Evolutionary conservation across 2,329 filamentous ascomycete species (phyloP), one percentile per base, ranked within the genome.

Genomic region (Xylaria sp.): DNA sequence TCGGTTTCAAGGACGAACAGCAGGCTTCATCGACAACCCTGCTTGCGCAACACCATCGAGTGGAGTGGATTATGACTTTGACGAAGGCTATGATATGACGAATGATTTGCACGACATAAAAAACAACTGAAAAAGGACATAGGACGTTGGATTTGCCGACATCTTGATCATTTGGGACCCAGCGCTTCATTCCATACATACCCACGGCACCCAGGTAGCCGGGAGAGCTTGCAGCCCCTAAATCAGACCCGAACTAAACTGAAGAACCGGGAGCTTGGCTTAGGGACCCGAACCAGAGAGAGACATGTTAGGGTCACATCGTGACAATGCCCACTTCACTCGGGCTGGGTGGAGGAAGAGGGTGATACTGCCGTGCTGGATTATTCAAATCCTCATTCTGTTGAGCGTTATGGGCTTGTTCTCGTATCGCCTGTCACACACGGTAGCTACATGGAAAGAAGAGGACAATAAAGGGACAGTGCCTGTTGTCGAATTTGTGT

Each of bases 281-380:
- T 2, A 28, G 23, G 37, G 37, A 52, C 3, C 46, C 37, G 50
- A 6, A 47, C 28, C 19, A 43, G 42, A 65, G 49, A 31, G 9
- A 9, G 9, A 31, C 21, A 77, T 73, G 67, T 77, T 79, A 70
- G 79, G 76, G 49, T 78, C 74, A 45, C 81, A 84, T 63, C 78
- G 82, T 65, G 78, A 84, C 37, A 82, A 85, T 65, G 81, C 81
- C 28, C 80, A 84, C 61, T 86, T 84, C 65, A 78, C 78, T 59
- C 79, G 82, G 31, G 80, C 84, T 15, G 76, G 77, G 71, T 87
- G 85, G 85, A 78, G 78, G 56, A 75, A 79, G 59, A 69, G 69
- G 47, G 55, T 86, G 3, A 73, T 87, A 25, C 64, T 82, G 1
- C 83, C 83, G 6, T 76, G 78, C 45, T 87, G 85, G 84, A 68